Percentiles rank a stretch among this genome's conserved stretches.
These are phyloP conservation scores for Leucocoprinus leucothites DNA, from an alignment of 768 basidiomycete species.

Conservation along the genomic window DNA sequence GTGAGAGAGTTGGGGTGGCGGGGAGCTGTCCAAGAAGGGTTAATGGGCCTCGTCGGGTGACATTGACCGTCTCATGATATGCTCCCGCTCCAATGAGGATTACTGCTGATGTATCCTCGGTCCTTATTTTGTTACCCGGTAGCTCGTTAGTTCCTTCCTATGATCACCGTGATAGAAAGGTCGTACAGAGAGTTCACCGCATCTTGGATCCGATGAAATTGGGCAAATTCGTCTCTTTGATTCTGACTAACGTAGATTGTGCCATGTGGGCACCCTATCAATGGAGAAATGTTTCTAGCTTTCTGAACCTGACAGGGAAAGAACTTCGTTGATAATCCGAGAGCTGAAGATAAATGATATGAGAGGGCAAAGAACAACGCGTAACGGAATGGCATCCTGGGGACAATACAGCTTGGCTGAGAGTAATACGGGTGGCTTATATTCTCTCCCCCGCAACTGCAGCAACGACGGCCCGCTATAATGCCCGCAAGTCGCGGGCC, in stretches of 20 bases:
- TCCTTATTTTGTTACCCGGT: conserved; percentile 26
- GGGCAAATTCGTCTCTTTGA: conserved; percentile 37
- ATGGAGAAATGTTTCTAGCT: conserved; percentile 34
- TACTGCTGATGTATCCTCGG: conserved; percentile 32
- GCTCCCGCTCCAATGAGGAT: conserved; percentile 58
- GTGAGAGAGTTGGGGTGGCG: neutral
- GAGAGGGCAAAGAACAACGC: neutral
- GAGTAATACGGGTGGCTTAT: neutral
- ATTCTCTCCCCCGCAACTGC: neutral
- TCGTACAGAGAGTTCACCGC: conserved; percentile 55
- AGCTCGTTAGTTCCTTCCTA: neutral
- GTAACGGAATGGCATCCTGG: neutral
- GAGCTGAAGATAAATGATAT: neutral
- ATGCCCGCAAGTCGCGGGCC: neutral
- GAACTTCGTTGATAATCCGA: conserved; percentile 37
- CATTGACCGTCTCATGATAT: conserved; percentile 58
- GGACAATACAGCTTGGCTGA: neutral
- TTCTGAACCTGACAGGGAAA: conserved; percentile 52
- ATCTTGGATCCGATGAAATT: conserved; percentile 49
- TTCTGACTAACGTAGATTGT: conserved; percentile 57
- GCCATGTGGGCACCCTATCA: conserved; percentile 51
- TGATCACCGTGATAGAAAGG: neutral
- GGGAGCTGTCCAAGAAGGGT: conserved; percentile 46
- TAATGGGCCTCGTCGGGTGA: conserved; percentile 50
- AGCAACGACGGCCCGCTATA: neutral